phyloP scores from a whole-genome alignment of 495 filamentous ascomycete species.

The Talaromyces thailandensis region DNA sequence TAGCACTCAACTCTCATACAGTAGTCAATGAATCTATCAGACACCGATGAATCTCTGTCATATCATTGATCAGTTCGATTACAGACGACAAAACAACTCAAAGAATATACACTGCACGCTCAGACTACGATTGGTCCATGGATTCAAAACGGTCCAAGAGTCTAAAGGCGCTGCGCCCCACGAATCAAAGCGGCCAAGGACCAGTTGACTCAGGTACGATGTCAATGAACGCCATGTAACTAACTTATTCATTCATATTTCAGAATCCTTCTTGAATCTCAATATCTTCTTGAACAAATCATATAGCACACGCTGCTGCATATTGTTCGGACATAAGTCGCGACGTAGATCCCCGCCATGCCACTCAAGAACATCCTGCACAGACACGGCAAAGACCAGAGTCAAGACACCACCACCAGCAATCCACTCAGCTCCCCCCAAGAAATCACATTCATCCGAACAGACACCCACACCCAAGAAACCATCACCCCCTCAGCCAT shows the following conservation, averaged over 20 bases:
- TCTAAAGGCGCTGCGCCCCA: neutral
- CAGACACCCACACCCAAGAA: constrained; percentile 74
- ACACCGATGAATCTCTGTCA: neutral
- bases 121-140: neutral
- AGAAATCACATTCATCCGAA: constrained; percentile 75
- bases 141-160: neutral
- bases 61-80: too few species aligned
- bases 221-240: too few species aligned
- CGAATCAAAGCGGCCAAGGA: neutral
- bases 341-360: constrained; percentile 38
- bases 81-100: neutral
- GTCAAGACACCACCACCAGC: constrained; percentile 14
- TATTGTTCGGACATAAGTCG: neutral
- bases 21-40: neutral
- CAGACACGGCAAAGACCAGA: constrained; percentile 54
- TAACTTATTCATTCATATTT: neutral
- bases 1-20: neutral
- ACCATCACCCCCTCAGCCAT: constrained; percentile 57
- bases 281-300: neutral
- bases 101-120: neutral
- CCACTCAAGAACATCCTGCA: constrained; percentile 64
- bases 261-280: neutral
- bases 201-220: neutral
- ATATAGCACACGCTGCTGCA: neutral
- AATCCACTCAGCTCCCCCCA: constrained; percentile 32